Conservation (phyloP, 495 filamentous ascomycete genomes). For the Aspergillus wentii region DNA sequence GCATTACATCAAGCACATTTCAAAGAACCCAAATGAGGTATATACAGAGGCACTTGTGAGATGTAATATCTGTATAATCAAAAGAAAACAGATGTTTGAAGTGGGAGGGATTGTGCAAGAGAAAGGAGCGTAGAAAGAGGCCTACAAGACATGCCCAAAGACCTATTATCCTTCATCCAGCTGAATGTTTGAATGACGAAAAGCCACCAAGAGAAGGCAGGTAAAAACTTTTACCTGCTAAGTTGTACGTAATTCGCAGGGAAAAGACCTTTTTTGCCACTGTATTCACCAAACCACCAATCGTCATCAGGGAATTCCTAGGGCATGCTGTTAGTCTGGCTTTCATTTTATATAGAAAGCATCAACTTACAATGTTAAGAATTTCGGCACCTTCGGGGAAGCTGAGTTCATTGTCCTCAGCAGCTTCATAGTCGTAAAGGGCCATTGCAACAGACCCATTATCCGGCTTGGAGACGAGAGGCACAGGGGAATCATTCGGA, state of each 20-base stretch:
- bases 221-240: conserved; percentile 45
- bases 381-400: conserved; percentile 89
- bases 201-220: no score
- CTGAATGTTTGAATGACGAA: no score
- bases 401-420: conserved; percentile 93
- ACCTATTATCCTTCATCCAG: no score
- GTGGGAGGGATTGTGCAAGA: no score
- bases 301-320: conserved; percentile 97
- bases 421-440: conserved; percentile 94
- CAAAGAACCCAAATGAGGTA: no score
- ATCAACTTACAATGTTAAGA: conserved; percentile 50
- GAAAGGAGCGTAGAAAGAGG: no score
- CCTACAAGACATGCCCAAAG: no score
- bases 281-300: conserved; percentile 92
- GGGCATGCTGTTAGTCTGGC: conserved; percentile 11
- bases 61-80: no score
- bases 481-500: conserved; percentile 14
- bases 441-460: conserved; percentile 68
- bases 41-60: no score
- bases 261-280: conserved; percentile 81
- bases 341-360: neutral
- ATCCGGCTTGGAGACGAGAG: conserved; percentile 9
- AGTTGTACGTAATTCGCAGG: conserved; percentile 78
- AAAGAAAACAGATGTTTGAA: no score
- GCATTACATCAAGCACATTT: no score